phyloP scores from a whole-genome alignment of 192 early-diverging fungal species.

The Thamnidium elegans region DNA sequence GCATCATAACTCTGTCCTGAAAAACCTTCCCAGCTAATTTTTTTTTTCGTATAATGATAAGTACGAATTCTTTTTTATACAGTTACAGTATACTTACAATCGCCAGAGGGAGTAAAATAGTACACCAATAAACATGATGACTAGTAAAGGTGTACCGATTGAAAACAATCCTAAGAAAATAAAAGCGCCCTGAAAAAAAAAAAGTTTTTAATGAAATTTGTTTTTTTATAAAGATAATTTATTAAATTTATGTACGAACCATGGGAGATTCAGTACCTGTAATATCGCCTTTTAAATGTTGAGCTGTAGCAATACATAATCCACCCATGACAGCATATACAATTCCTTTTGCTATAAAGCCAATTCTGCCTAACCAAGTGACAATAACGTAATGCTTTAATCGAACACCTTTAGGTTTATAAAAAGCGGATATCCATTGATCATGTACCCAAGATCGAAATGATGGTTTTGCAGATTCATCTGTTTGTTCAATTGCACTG shows the following conservation, averaged over 20 bases:
- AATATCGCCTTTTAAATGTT: slow-evolving; percentile 7
- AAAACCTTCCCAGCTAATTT: slow-evolving; percentile 42
- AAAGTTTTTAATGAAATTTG: background rate
- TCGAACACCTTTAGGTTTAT: slow-evolving; percentile 23
- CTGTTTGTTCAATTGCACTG: too few relatives aligned
- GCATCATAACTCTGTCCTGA: slow-evolving; percentile 44
- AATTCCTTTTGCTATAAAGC: slow-evolving; percentile 51
- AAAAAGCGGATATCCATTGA: slow-evolving; percentile 1
- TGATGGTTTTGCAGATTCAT: too few relatives aligned
- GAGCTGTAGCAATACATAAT: slow-evolving; percentile 27
- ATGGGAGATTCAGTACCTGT: slow-evolving; percentile 17
- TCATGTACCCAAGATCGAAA: too few relatives aligned
- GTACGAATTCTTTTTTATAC: background rate
- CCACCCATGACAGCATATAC: slow-evolving; percentile 51
- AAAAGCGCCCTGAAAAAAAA: slow-evolving; percentile 38
- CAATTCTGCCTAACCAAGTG: slow-evolving; percentile 39
- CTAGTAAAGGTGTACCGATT: slow-evolving; percentile 34
- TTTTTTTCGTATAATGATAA: slow-evolving; percentile 7
- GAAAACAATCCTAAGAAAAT: slow-evolving; percentile 38
- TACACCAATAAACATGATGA: slow-evolving; percentile 40
- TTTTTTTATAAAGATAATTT: background rate
- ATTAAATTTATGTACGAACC: background rate
- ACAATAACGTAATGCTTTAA: slow-evolving; percentile 20
- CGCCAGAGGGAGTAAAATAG: slow-evolving; percentile 47
- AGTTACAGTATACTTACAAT: slow-evolving; percentile 20